Evolutionary conservation across 768 basidiomycete genomes (phyloP).

Genomic region (Polyporus arcularius): DNA sequence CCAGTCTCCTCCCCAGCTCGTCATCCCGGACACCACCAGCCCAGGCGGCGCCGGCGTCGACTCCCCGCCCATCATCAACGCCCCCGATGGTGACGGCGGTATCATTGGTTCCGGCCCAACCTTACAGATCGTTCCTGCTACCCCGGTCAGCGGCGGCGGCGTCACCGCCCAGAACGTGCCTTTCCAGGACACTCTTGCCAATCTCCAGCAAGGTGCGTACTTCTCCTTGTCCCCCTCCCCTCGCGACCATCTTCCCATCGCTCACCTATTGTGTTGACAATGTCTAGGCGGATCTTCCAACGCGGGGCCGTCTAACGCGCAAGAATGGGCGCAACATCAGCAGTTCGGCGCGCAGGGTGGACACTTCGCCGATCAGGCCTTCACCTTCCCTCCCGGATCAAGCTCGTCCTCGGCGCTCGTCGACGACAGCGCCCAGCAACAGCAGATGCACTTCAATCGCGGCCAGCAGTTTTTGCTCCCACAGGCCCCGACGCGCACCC

Average conservation of each 20-base stretch:
- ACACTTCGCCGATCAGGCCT: slow-evolving; percentile 18
- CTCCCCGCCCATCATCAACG: slow-evolving; percentile 59
- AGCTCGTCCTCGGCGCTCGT: slow-evolving; percentile 14
- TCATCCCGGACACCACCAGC: slow-evolving; percentile 59
- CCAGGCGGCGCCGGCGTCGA: slow-evolving; percentile 34
- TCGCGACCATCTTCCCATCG: not conserved
- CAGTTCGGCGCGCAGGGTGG: slow-evolving; percentile 14
- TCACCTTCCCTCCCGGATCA: slow-evolving; percentile 19
- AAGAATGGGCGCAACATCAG: slow-evolving; percentile 17
- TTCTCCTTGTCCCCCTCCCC: not conserved
- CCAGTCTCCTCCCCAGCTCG: slow-evolving; percentile 61
- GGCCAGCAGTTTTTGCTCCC: slow-evolving; percentile 34
- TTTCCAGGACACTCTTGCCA: slow-evolving; percentile 54
- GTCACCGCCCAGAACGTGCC: slow-evolving; percentile 46
- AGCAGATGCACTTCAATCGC: slow-evolving; percentile 14
- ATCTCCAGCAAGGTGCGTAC: slow-evolving; percentile 54
- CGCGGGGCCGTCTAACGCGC: slow-evolving; percentile 8
- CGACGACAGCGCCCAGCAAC: slow-evolving; percentile 18
- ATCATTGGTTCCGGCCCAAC: slow-evolving; percentile 53
- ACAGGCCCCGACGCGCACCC: slow-evolving; percentile 40
- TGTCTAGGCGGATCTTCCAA: slow-evolving; percentile 8
- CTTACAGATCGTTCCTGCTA: slow-evolving; percentile 81
- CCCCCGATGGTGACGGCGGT: slow-evolving; percentile 58
- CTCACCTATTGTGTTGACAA: not conserved
- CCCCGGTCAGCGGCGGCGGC: slow-evolving; percentile 69